Conservation (phyloP, 2,329 filamentous ascomycete species). For the Dendrostoma leiphaemia region DNA sequence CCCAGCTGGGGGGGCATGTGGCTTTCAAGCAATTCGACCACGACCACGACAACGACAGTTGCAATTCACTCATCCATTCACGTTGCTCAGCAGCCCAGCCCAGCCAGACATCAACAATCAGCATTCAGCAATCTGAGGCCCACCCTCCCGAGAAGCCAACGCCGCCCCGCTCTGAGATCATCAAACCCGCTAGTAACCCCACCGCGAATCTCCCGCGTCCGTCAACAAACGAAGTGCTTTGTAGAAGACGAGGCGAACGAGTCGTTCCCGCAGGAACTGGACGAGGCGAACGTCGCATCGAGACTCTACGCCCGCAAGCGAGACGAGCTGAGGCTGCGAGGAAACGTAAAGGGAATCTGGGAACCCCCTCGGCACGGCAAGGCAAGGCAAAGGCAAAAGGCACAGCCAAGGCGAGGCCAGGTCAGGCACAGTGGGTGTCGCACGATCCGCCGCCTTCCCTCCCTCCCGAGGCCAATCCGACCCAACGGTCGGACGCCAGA, state of each 20-base stretch:
- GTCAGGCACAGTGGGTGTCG: too few species aligned
- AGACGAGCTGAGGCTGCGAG: neutral
- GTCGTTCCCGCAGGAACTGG: neutral
- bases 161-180: constrained; percentile 18
- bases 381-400: neutral
- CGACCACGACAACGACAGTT: too few species aligned
- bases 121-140: too few species aligned
- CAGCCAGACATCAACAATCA: neutral
- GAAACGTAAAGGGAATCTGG: neutral
- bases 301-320: neutral
- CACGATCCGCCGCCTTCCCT: neutral
- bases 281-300: neutral
- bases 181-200: constrained; percentile 5
- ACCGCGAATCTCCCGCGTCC: constrained; percentile 2
- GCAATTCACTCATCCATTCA: too few species aligned
- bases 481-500: constrained; percentile 1
- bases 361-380: neutral
- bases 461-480: neutral
- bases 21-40: neutral
- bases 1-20: neutral
- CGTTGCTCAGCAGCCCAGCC: neutral
- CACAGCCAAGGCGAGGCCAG: neutral
- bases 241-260: neutral
- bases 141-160: neutral
- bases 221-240: too few species aligned